Evolutionary conservation across 2,329 filamentous ascomycete species (phyloP).

Genomic region (Huntiella moniliformis): DNA sequence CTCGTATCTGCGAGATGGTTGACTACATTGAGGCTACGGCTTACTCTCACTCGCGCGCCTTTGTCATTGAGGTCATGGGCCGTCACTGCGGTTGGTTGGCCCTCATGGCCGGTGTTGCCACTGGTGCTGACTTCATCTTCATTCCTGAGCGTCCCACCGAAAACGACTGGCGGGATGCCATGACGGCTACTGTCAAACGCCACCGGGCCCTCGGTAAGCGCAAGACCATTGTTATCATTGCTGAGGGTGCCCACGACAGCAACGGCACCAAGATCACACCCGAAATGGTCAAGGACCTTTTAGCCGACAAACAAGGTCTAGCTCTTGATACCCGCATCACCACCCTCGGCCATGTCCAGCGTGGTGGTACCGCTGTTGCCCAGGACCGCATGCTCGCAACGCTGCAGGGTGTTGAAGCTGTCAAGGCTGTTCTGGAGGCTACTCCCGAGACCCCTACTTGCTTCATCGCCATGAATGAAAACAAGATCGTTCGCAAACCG

Average conservation of each 20-base stretch:
- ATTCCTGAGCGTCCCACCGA: constrained; percentile 84
- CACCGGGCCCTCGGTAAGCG: constrained; percentile 81
- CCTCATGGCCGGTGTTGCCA: constrained; percentile 86
- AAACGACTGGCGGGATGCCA: constrained; percentile 75
- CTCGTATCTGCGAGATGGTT: constrained; percentile 84
- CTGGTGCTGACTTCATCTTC: constrained; percentile 90
- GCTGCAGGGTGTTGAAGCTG: constrained; percentile 82
- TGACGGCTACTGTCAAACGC: constrained; percentile 59
- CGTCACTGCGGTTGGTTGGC: constrained; percentile 95
- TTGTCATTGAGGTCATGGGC: constrained; percentile 97
- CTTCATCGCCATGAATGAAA: constrained; percentile 92
- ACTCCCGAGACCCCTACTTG: constrained; percentile 79
- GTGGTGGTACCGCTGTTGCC: constrained; percentile 77
- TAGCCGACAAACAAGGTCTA: constrained; percentile 55
- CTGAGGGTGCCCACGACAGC: constrained; percentile 78
- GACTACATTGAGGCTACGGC: constrained; percentile 95
- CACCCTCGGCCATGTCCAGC: constrained; percentile 90
- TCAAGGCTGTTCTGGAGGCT: constrained; percentile 76
- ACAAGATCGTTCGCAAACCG: constrained; percentile 85
- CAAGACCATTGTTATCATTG: constrained; percentile 95
- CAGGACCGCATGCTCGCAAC: constrained; percentile 91
- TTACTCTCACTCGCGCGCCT: constrained; percentile 82
- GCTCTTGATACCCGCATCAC: constrained; percentile 85
- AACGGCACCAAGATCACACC: constrained; percentile 70
- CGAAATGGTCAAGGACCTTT: constrained; percentile 64